These are phyloP conservation scores for Talaromyces sp. DNA, from an alignment of 2,329 filamentous ascomycete species.

Conservation along the genomic window DNA sequence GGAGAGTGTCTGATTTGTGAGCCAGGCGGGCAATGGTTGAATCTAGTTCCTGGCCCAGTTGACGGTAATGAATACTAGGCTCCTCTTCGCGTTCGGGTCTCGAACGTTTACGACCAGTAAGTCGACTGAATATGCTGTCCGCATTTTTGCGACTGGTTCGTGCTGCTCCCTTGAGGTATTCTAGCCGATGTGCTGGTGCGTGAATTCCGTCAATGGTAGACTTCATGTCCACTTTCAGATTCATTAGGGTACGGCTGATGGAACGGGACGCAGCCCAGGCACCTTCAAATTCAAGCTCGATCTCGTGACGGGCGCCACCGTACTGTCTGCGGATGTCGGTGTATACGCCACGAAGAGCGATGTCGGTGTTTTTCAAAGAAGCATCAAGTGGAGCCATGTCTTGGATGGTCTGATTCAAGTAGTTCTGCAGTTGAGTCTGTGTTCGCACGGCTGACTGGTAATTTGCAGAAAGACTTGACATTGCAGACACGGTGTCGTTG, in stretches of 20 bases:
- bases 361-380: slow-evolving; percentile 11
- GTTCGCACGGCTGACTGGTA: slow-evolving; percentile 11
- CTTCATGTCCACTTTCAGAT: slow-evolving; percentile 34
- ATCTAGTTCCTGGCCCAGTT: slow-evolving; percentile 14
- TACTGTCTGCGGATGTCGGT: slow-evolving; percentile 27
- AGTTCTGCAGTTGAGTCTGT: slow-evolving; percentile 14
- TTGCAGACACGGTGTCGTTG: background rate
- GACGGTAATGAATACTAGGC: slow-evolving; percentile 6
- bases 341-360: slow-evolving; percentile 27
- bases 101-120: background rate
- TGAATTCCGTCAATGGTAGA: slow-evolving; percentile 29
- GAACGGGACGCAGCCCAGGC: slow-evolving; percentile 31
- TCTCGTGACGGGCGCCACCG: slow-evolving; percentile 31
- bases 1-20: slow-evolving; percentile 5
- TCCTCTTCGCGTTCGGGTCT: slow-evolving; percentile 1
- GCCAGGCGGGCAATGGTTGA: slow-evolving; percentile 1
- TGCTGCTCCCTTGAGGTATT: background rate
- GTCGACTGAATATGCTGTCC: slow-evolving; percentile 6
- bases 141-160: background rate
- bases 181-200: background rate
- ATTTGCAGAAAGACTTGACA: background rate
- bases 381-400: slow-evolving; percentile 13
- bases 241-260: slow-evolving; percentile 34
- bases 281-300: slow-evolving; percentile 38
- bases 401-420: slow-evolving; percentile 12